These are phyloP conservation scores for Candolleomyces aberdarensis DNA, from an alignment of 768 basidiomycete genomes.

Conservation along the genomic window DNA sequence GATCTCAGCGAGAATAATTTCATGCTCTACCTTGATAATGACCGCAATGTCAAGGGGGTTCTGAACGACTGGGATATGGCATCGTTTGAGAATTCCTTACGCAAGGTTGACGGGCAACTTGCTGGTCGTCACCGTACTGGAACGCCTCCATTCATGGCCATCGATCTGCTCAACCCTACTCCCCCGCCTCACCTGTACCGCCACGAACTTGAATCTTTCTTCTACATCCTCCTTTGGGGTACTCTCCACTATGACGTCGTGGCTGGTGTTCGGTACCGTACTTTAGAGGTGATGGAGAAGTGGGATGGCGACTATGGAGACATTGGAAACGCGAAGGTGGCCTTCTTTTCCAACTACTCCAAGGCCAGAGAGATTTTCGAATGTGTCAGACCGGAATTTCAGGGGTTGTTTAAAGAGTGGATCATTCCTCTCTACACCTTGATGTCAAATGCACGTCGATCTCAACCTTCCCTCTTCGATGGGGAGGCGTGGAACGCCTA, in stretches of 20 bases:
- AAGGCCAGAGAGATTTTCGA: background rate
- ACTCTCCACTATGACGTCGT: constrained; percentile 11
- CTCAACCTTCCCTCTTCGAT: background rate
- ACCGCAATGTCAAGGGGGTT: constrained; percentile 16
- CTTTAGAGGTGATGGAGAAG: background rate
- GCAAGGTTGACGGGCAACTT: background rate
- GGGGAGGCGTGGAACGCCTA: background rate
- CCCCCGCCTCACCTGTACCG: constrained; percentile 14
- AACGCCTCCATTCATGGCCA: constrained; percentile 27
- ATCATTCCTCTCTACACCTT: background rate
- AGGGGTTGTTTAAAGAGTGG: background rate
- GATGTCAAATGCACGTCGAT: background rate
- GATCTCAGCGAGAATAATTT: constrained; percentile 30
- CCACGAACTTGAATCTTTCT: constrained; percentile 22
- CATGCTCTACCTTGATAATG: constrained; percentile 17
- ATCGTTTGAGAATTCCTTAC: constrained; percentile 3
- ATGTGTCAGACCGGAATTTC: background rate
- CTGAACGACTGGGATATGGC: constrained; percentile 28
- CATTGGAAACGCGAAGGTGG: background rate
- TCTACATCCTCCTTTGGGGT: constrained; percentile 20
- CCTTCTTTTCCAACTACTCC: too few species aligned
- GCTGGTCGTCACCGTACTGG: constrained; percentile 18
- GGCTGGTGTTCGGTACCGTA: background rate
- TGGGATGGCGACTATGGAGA: too few species aligned
- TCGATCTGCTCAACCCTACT: constrained; percentile 12